Conservation (phyloP, 164 flowering plant genomes). For the Magnolia changhungtana region DNA sequence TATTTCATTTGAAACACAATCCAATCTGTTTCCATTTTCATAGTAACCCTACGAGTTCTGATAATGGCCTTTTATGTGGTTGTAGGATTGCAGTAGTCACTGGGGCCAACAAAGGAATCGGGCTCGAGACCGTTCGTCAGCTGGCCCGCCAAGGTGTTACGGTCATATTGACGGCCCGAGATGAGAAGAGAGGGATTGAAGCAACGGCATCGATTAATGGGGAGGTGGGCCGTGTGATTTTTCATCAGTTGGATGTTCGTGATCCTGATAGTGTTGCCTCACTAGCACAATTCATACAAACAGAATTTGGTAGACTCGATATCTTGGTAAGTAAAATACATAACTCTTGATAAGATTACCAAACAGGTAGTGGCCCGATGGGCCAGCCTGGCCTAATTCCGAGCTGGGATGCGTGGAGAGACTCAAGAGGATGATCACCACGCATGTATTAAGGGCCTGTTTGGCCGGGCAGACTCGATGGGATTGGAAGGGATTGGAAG, state of each 20-base stretch:
- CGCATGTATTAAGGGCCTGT: too few relatives aligned
- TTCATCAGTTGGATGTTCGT: constrained; percentile 62
- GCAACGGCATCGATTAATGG: constrained; percentile 38
- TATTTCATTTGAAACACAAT: too few relatives aligned
- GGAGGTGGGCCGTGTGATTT: constrained; percentile 41
- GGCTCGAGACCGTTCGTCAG: constrained; percentile 49
- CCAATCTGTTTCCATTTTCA: too few relatives aligned
- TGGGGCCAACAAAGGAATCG: constrained; percentile 68
- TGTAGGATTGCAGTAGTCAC: constrained; percentile 56
- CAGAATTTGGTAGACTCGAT: constrained; percentile 51
- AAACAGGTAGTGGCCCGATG: too few relatives aligned
- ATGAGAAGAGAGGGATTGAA: constrained; percentile 46
- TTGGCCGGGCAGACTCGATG: too few relatives aligned
- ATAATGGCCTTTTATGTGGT: too few relatives aligned
- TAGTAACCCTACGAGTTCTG: too few relatives aligned
- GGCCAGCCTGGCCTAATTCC: too few relatives aligned
- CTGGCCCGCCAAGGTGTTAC: constrained; percentile 40
- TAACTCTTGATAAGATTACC: too few relatives aligned
- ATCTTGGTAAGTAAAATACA: constrained; percentile 43
- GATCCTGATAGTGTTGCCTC: constrained; percentile 39
- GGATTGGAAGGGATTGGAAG: too few relatives aligned
- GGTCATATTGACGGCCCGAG: constrained; percentile 54
- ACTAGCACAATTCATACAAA: constrained; percentile 38
- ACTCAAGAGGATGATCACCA: too few relatives aligned
- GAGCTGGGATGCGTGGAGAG: too few relatives aligned